Evolutionary conservation across 352 stramenopile species (phyloP).

Genomic region (Pythium myriotylum): DNA sequence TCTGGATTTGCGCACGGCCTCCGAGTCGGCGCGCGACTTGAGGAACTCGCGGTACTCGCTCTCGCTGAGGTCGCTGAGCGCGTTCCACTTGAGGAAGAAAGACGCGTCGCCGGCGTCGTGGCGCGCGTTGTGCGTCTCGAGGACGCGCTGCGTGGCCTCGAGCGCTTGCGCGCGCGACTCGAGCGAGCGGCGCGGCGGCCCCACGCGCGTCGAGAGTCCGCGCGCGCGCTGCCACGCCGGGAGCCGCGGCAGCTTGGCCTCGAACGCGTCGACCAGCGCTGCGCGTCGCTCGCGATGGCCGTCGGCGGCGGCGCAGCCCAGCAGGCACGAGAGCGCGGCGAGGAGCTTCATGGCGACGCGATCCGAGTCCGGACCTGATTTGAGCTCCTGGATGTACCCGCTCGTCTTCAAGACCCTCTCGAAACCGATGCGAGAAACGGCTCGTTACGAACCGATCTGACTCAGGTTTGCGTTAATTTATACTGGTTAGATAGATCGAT

Average conservation of each 20-base stretch:
- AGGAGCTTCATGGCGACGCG: constrained; percentile 21
- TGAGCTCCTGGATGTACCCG: not conserved
- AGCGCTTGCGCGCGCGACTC: constrained; percentile 47
- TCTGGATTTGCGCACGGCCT: constrained; percentile 13
- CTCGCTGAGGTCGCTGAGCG: constrained; percentile 66
- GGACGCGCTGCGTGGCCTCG: constrained; percentile 37
- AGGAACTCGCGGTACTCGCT: constrained; percentile 70
- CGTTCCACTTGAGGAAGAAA: constrained; percentile 67
- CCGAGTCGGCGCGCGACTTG: constrained; percentile 41
- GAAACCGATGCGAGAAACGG: constrained; percentile 24
- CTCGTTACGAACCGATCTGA: constrained; percentile 9
- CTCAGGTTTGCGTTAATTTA: constrained; percentile 6
- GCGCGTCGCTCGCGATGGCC: constrained; percentile 6
- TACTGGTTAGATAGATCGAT: constrained; percentile 11
- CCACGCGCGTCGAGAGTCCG: constrained; percentile 26
- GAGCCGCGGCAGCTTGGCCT: constrained; percentile 25
- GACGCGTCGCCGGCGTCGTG: constrained; percentile 39
- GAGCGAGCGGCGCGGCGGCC: constrained; percentile 48
- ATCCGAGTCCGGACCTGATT: constrained; percentile 18
- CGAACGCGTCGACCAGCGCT: constrained; percentile 26
- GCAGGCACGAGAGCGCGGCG: constrained; percentile 7
- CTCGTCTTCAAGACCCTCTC: constrained; percentile 17
- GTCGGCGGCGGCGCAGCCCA: constrained; percentile 12
- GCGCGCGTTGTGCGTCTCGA: constrained; percentile 51
- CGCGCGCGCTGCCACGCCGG: constrained; percentile 28